Evolutionary conservation across 2,329 filamentous ascomycete genomes (phyloP), one percentile per base, ranked within the genome.

Genomic region (Septoria petroselini): DNA sequence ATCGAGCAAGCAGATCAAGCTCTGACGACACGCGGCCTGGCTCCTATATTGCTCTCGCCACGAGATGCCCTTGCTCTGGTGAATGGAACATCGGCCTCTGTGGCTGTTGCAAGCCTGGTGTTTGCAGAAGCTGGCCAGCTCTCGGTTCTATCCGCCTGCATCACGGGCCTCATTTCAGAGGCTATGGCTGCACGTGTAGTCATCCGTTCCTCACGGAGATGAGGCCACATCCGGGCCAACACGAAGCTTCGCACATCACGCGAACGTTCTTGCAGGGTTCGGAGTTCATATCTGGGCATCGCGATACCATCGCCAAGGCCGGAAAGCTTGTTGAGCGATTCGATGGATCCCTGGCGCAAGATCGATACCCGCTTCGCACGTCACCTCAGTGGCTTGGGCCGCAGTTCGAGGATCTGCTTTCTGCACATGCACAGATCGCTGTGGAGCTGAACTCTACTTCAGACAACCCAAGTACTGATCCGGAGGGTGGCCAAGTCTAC

Each of bases 351-450:
- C 82, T 80, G 0, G 80, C 75, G 11, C 59, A 86, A 61, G 84
- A 86, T 62, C 75, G 83, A 2, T 87, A 87, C 59, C 73, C 82
- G 0, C 70, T 83, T 1, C 75, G 84, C 6, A 86, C 80, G 0
- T 76, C 81, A 0, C 74, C 81, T 0, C 84, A 88, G 66, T 86
- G 84, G 83, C 72, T 87, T 23, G 82, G 82, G 0, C 84, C 84
- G 0, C 73, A 80, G 14, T 68, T 86, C 0, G 84, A 87, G 62
- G 83, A 86, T 55, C 68, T 87, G 0, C 48, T 70, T 0, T 73
- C 84, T 0, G 80, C 83, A 0, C 70, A 76, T 34, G 63, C 70
- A 2, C 84, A 86, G 60, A 61, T 88, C 0, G 64, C 70, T 0
- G 69, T 74, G 0, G 84, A 87, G 60, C 71, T 84, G 12, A 87